Conservation (phyloP, 2,329 filamentous ascomycete genomes). For the Ascosphaera acerosa region DNA sequence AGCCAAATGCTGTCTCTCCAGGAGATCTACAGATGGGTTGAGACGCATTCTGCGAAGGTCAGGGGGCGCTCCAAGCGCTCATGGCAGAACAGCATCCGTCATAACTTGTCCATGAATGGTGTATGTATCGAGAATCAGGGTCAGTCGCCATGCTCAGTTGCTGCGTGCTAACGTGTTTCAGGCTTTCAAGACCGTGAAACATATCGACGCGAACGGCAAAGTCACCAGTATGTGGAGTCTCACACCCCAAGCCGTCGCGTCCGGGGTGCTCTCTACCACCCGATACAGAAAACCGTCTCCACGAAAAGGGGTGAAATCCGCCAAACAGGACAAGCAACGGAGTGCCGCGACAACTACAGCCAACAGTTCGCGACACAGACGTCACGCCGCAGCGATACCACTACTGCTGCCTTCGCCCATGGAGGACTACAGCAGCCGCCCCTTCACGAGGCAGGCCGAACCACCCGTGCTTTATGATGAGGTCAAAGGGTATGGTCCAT, state of each 20-base stretch:
- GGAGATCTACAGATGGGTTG: constrained; percentile 80
- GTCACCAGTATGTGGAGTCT: constrained; percentile 56
- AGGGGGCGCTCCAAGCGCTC: constrained; percentile 36
- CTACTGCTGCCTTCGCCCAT: too few relatives aligned
- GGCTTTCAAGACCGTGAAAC: constrained; percentile 14
- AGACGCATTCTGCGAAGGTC: constrained; percentile 52
- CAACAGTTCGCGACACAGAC: too few relatives aligned
- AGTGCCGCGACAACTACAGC: too few relatives aligned
- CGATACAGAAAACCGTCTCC: constrained; percentile 37
- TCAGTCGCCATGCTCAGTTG: constrained; percentile 3
- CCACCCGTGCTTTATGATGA: too few relatives aligned
- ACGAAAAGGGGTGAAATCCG: too few relatives aligned
- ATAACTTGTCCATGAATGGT: constrained; percentile 88
- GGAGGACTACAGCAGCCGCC: too few relatives aligned
- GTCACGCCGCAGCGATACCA: too few relatives aligned
- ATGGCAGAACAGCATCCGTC: constrained; percentile 89
- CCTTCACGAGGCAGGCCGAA: too few relatives aligned
- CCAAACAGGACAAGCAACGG: too few relatives aligned
- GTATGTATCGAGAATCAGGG: constrained; percentile 28
- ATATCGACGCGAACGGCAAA: constrained; percentile 15
- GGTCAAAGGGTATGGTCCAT: too few relatives aligned
- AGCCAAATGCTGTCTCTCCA: constrained; percentile 50
- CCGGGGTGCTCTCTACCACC: constrained; percentile 69
- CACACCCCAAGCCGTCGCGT: constrained; percentile 37
- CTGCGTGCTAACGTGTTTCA: constrained; percentile 6